Evolutionary conservation across 306 rosid species (phyloP).

Genomic region (Inga oerstediana): DNA sequence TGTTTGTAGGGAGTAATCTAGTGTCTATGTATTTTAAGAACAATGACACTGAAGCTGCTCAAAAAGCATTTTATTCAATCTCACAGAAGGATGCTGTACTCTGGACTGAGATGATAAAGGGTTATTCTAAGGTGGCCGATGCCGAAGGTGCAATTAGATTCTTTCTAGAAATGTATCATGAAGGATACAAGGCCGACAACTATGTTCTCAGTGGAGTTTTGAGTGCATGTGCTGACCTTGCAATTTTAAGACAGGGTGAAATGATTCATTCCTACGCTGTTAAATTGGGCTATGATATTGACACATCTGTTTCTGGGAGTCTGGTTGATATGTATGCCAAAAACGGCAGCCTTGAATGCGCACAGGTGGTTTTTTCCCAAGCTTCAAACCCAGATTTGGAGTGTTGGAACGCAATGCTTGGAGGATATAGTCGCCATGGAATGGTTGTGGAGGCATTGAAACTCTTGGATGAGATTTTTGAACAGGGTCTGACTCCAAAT

Average conservation of each 20-base stretch:
- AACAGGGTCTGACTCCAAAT: constrained; percentile 63
- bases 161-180: constrained; percentile 61
- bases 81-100: constrained; percentile 69
- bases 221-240: constrained; percentile 77
- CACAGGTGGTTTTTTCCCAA: constrained; percentile 55
- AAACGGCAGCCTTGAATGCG: constrained; percentile 69
- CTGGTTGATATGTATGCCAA: constrained; percentile 84
- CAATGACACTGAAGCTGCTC: constrained; percentile 58
- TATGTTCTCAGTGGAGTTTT: constrained; percentile 74
- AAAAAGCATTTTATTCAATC: constrained; percentile 51
- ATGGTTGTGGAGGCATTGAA: constrained; percentile 64
- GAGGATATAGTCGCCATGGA: constrained; percentile 90
- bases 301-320: constrained; percentile 79
- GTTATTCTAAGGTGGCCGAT: constrained; percentile 59
- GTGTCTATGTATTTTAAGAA: constrained; percentile 79
- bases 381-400: constrained; percentile 68
- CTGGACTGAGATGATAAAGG: constrained; percentile 85
- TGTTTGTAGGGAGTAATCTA: constrained; percentile 73
- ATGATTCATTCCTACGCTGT: constrained; percentile 68
- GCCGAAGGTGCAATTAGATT: constrained; percentile 55
- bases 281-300: constrained; percentile 63
- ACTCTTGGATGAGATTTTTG: constrained; percentile 52
- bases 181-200: constrained; percentile 55
- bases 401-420: constrained; percentile 92
- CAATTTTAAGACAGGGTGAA: constrained; percentile 76